A percentile compares a stretch with the other conserved stretches of the same genome.
phyloP scores from a whole-genome alignment of 129 eudicot species.

The Pseudognaphalium luteoalbum region DNA sequence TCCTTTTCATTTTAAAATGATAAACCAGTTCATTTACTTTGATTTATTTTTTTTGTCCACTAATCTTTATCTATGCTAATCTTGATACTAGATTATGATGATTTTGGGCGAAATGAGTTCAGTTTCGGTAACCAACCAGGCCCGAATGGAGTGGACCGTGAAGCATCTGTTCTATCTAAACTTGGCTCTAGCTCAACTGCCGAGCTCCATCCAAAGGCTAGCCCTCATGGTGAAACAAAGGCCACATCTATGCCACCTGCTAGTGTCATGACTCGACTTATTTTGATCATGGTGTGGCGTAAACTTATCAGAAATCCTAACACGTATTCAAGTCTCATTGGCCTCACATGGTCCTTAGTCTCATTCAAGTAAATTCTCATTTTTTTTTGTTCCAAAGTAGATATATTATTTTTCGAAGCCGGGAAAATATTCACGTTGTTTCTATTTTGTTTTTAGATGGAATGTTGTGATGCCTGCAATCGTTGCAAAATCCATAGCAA shows the following conservation, averaged over 20 bases:
- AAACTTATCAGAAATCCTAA: conserved; percentile 89
- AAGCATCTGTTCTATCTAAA: conserved; percentile 68
- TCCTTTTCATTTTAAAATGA: not conserved
- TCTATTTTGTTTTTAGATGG: conserved; percentile 50
- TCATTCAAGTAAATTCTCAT: conserved; percentile 53
- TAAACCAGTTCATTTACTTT: not conserved
- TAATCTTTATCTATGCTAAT: not conserved
- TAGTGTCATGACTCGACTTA: conserved; percentile 89
- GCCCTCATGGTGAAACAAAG: conserved; percentile 46
- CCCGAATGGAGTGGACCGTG: conserved; percentile 56
- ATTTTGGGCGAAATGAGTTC: conserved; percentile 61
- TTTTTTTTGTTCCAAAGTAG: not conserved
- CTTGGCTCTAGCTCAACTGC: conserved; percentile 81
- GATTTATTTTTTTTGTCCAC: not conserved
- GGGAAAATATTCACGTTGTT: not conserved
- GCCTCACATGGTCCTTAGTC: conserved; percentile 88
- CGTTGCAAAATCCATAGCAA: conserved; percentile 61
- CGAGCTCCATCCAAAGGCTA: conserved; percentile 67
- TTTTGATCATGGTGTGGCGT: conserved; percentile 91
- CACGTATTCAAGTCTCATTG: conserved; percentile 89
- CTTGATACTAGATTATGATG: conserved; percentile 60
- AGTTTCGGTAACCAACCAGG: conserved; percentile 66
- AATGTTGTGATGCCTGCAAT: conserved; percentile 78
- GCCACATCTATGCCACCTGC: conserved; percentile 75
- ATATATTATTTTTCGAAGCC: not conserved